Evolutionary conservation across 2,329 filamentous ascomycete genomes (phyloP), one percentile per base, ranked within the genome.

Genomic region (Diplodia sapinea): DNA sequence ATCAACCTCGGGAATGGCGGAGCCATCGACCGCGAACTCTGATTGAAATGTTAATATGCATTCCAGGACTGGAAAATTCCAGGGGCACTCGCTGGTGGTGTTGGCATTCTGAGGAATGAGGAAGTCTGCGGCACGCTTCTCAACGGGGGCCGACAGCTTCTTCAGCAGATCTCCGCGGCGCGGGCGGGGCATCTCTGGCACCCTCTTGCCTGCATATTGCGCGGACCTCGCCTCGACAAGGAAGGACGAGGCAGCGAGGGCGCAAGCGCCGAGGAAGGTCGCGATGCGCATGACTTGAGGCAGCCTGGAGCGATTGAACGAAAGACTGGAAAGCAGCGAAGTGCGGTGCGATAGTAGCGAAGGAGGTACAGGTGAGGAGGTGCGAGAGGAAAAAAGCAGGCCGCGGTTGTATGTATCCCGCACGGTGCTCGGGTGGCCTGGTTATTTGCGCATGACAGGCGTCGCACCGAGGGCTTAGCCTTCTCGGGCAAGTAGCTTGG

Each of bases 1-100:
- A 36, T 84, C 75, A 0, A 93, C 87, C 20, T 91, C 88, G 0
- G 91, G 91, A 59, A 93, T 85, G 0, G 78, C 81, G 1, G 82
- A 84, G 2, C 90, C 87, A 71, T 92, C 85, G 54, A 91, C 87
- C 26, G 83, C 84, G 70, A 88, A 91, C 70, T 84, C 87, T 89
- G 7, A 20, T 4, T 33, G 2, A 9, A 1, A n/a, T 33, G 17
- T 81, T 79, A 55, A 80, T 79, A 11, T 47, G 1, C n/a, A 20
- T 20, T 20, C 7, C n/a, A 20, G 43, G 7, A 7, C 4, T 20
- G n/a, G 43, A 20, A 6, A 2, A 47, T 20, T 47, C 17, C n/a
- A 47, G 17, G 17, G 43, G 20, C 23, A 52, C 74, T 23, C 69
- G 75, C 74, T 78, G 38, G 76, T 76, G n/a, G 79, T 81, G 68